phyloP scores from a whole-genome alignment of 805 yeast species.

The Zygosaccharomyces pseudorouxii region DNA sequence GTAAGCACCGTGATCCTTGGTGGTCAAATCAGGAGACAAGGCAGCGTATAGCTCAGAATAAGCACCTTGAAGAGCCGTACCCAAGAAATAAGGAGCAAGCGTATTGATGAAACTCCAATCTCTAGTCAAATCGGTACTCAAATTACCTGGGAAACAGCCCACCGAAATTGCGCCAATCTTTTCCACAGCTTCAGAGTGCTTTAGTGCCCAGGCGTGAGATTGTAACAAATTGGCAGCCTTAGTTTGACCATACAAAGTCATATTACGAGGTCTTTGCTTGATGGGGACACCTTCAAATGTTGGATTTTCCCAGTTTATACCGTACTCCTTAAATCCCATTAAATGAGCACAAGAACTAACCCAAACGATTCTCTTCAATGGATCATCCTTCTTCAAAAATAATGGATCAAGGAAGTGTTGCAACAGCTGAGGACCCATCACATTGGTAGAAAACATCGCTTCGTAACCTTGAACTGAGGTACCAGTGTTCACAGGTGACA shows the following conservation, averaged over 20 bases:
- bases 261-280: slow-evolving; percentile 18
- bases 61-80: slow-evolving; percentile 35
- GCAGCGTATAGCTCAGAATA: slow-evolving; percentile 39
- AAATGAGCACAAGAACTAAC: slow-evolving; percentile 37
- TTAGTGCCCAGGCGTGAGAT: slow-evolving; percentile 36
- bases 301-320: slow-evolving; percentile 34
- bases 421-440: slow-evolving; percentile 37
- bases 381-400: slow-evolving; percentile 32
- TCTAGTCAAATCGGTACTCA: slow-evolving; percentile 34
- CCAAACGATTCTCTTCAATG: slow-evolving; percentile 38
- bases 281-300: slow-evolving; percentile 20
- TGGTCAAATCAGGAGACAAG: slow-evolving; percentile 33
- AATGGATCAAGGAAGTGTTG: slow-evolving; percentile 38
- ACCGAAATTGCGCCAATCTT: slow-evolving; percentile 33
- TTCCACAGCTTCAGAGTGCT: slow-evolving; percentile 23
- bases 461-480: slow-evolving; percentile 37
- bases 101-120: slow-evolving; percentile 18
- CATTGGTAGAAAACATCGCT: slow-evolving; percentile 37
- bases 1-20: slow-evolving; percentile 33
- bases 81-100: slow-evolving; percentile 13
- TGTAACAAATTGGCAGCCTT: slow-evolving; percentile 37
- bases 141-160: slow-evolving; percentile 37
- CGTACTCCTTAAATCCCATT: slow-evolving; percentile 28
- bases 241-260: slow-evolving; percentile 36
- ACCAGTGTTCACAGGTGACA: slow-evolving; percentile 28